A percentile compares a stretch with the other conserved stretches of the same genome.
These are phyloP conservation scores for Pythium grandisporangium DNA, from an alignment of 352 stramenopile genomes.

Conservation along the genomic window DNA sequence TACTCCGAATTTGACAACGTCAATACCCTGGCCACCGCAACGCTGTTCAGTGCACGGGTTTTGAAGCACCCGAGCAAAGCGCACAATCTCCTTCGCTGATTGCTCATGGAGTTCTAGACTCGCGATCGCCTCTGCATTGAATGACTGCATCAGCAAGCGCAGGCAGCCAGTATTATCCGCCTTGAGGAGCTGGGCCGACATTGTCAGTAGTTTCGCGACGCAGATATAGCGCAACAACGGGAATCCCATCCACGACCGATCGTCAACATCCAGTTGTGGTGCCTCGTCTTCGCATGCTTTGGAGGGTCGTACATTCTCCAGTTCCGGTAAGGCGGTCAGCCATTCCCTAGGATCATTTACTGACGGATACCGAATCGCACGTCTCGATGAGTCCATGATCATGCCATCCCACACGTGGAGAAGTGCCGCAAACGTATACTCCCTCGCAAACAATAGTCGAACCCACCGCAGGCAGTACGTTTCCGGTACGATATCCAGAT, in stretches of 20 bases:
- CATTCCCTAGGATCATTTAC: slow-evolving; percentile 25
- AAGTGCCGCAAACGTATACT: slow-evolving; percentile 57
- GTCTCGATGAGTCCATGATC: slow-evolving; percentile 28
- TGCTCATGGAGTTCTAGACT: slow-evolving; percentile 4
- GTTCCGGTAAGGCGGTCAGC: slow-evolving; percentile 22
- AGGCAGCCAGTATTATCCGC: slow-evolving; percentile 64
- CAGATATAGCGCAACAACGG: slow-evolving; percentile 62
- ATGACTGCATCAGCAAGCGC: slow-evolving; percentile 63
- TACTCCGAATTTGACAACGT: slow-evolving; percentile 51
- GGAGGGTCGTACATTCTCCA: slow-evolving; percentile 14
- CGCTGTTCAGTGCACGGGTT: slow-evolving; percentile 40
- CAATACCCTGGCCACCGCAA: slow-evolving; percentile 17
- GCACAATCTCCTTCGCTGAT: slow-evolving; percentile 20
- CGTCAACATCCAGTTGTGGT: slow-evolving; percentile 2
- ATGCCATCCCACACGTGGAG: slow-evolving; percentile 65
- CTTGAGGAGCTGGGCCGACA: slow-evolving; percentile 40
- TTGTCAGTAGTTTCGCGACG: slow-evolving; percentile 43
- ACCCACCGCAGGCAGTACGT: slow-evolving; percentile 80
- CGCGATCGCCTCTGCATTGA: slow-evolving; percentile 16
- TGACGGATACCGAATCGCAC: slow-evolving; percentile 23
- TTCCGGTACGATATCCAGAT: slow-evolving; percentile 71
- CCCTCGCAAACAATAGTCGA: slow-evolving; percentile 64
- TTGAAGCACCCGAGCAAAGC: slow-evolving; percentile 44
- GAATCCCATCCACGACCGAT: slow-evolving; percentile 40
- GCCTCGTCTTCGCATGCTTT: too few relatives aligned